phyloP scores from a whole-genome alignment of 148 eudicot genomes.

The Vaccinium vitisidaea region DNA sequence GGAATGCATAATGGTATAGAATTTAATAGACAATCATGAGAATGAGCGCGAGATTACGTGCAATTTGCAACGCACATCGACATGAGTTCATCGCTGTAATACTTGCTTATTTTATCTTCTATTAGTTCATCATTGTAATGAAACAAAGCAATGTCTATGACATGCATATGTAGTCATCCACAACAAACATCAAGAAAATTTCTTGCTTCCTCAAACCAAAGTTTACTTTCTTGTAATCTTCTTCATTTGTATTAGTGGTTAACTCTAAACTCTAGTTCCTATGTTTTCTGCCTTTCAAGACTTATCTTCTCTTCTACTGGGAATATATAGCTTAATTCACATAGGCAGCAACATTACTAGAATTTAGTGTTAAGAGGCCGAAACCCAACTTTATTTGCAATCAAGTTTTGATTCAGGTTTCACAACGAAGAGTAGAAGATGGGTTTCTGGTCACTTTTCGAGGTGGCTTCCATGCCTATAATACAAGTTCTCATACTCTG shows the following conservation, averaged over 20 bases:
- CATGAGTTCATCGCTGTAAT: too few species aligned
- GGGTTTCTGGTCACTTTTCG: conserved; percentile 30
- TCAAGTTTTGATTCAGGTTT: background rate
- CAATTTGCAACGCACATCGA: too few species aligned
- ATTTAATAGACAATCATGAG: too few species aligned
- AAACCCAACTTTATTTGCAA: background rate
- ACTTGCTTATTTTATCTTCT: too few species aligned
- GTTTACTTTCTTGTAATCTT: background rate
- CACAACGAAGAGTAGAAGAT: conserved; percentile 18
- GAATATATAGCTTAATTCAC: background rate
- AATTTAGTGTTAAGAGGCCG: background rate
- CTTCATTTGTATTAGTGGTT: background rate
- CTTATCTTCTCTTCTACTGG: conserved; percentile 12
- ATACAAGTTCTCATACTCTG: conserved; percentile 31
- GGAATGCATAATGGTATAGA: too few species aligned
- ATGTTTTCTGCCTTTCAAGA: background rate
- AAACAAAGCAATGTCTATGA: too few species aligned
- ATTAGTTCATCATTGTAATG: too few species aligned
- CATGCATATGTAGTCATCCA: too few species aligned
- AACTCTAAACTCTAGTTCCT: background rate
- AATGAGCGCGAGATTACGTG: too few species aligned
- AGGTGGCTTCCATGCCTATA: conserved; percentile 35
- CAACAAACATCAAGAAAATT: too few species aligned
- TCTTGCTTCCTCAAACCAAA: too few species aligned
- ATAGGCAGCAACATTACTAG: background rate